Conservation (phyloP, 2,329 filamentous ascomycete genomes). For the Talaromyces sp. region DNA sequence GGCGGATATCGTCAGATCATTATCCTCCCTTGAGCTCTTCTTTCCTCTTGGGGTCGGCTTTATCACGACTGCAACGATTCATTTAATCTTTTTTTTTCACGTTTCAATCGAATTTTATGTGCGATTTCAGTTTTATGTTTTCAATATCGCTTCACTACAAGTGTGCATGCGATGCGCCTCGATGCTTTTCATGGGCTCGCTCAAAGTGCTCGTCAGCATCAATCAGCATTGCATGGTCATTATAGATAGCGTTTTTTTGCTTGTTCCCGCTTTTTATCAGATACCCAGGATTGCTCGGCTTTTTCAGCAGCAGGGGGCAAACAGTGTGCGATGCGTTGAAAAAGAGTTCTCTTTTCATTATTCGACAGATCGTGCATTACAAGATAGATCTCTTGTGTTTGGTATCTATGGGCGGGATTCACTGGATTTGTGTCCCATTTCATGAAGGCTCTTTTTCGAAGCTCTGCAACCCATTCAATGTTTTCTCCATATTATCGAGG, state of each 20-base stretch:
- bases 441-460: conserved; percentile 13
- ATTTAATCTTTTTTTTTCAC: conserved; percentile 18
- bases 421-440: conserved; percentile 12
- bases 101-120: conserved; percentile 19
- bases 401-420: conserved; percentile 37
- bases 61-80: conserved; percentile 43
- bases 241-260: conserved; percentile 50
- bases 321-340: conserved; percentile 37
- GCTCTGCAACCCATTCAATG: conserved; percentile 12
- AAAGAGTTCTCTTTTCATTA: conserved; percentile 19
- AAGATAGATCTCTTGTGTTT: conserved; percentile 38
- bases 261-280: conserved; percentile 39
- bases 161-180: conserved; percentile 37
- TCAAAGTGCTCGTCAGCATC: conserved; percentile 26
- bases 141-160: conserved; percentile 29
- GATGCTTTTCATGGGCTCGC: conserved; percentile 22
- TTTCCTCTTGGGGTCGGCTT: conserved; percentile 34
- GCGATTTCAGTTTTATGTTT: conserved; percentile 22
- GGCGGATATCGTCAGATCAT: conserved; percentile 39
- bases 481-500: conserved; percentile 9
- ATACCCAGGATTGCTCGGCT: conserved; percentile 45
- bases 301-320: conserved; percentile 31
- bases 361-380: conserved; percentile 38
- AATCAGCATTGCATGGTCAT: conserved; percentile 43
- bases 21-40: conserved; percentile 26